These are phyloP conservation scores for Trichoderma guizhouense DNA, from an alignment of 2,329 filamentous ascomycete species.

Conservation along the genomic window DNA sequence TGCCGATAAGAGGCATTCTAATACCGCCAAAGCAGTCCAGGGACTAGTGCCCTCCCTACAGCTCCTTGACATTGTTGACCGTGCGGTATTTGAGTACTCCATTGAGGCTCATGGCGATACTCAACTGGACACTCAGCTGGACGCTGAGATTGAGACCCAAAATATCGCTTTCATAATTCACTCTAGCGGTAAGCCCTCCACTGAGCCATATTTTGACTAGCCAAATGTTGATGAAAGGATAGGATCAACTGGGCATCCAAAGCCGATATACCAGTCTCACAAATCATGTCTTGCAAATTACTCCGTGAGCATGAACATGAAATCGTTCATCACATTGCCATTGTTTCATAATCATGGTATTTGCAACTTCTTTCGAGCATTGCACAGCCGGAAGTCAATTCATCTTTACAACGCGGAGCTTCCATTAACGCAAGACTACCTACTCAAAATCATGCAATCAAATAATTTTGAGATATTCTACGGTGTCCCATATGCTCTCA, in stretches of 20 bases:
- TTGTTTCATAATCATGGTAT: constrained; percentile 1
- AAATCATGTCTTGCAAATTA: constrained; percentile 3
- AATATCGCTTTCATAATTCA: constrained; percentile 6
- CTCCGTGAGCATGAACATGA: not conserved
- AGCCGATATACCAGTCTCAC: constrained; percentile 2
- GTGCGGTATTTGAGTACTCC: not conserved
- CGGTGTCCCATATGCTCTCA: not conserved
- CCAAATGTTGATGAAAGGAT: not conserved
- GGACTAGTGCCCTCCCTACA: not conserved
- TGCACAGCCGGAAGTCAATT: not conserved
- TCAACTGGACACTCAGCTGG: not conserved
- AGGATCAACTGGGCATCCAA: constrained; percentile 7
- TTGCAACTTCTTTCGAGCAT: constrained; percentile 5
- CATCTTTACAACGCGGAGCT: constrained; percentile 8
- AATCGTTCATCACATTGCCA: not conserved
- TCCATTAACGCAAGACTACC: not conserved
- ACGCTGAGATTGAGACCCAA: not conserved
- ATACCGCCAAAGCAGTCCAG: not conserved
- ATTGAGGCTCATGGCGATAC: constrained; percentile 8
- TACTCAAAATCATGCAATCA: not conserved
- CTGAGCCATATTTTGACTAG: not conserved
- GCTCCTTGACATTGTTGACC: not conserved
- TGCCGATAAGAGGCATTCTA: not conserved
- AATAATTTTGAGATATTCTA: constrained; percentile 6
- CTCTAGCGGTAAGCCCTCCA: not conserved